A percentile compares a stretch with the other conserved stretches of the same genome.
Evolutionary conservation across 371 early-diverging fungal species (phyloP).

Genomic region (Zychaea mexicana): DNA sequence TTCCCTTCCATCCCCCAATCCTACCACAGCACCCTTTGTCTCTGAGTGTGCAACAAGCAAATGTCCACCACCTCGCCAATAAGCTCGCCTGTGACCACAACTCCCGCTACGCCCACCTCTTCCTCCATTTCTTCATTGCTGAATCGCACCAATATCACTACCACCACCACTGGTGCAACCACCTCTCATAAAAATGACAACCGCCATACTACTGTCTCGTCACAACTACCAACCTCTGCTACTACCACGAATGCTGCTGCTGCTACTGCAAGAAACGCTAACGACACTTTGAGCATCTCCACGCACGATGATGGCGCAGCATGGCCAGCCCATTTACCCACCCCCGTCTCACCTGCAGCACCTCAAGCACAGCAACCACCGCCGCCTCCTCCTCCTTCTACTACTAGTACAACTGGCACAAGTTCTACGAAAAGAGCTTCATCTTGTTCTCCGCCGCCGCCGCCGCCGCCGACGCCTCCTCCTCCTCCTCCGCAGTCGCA

Average conservation of each 20-base stretch:
- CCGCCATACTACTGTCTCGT: background rate
- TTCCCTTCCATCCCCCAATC: background rate
- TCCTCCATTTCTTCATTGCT: constrained; percentile 12
- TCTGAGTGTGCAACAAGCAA: background rate
- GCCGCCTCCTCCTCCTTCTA: background rate
- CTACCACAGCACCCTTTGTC: background rate
- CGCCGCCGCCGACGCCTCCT: background rate
- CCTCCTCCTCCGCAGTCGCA: background rate
- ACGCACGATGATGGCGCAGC: background rate
- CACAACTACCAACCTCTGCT: background rate
- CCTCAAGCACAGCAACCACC: constrained; percentile 6
- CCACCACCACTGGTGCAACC: background rate
- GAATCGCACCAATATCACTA: background rate
- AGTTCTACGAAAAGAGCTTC: background rate
- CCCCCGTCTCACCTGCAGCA: constrained; percentile 10
- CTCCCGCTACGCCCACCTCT: background rate
- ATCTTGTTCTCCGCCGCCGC: background rate
- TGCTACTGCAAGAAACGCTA: background rate
- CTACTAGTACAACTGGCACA: background rate
- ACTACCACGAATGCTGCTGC: background rate
- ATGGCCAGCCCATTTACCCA: constrained; percentile 8
- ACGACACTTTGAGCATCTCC: background rate
- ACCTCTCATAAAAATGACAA: background rate
- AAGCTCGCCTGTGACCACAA: background rate
- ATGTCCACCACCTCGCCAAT: background rate